phyloP scores from a whole-genome alignment of 305 asterid species.

The Solanum hybrid region DNA sequence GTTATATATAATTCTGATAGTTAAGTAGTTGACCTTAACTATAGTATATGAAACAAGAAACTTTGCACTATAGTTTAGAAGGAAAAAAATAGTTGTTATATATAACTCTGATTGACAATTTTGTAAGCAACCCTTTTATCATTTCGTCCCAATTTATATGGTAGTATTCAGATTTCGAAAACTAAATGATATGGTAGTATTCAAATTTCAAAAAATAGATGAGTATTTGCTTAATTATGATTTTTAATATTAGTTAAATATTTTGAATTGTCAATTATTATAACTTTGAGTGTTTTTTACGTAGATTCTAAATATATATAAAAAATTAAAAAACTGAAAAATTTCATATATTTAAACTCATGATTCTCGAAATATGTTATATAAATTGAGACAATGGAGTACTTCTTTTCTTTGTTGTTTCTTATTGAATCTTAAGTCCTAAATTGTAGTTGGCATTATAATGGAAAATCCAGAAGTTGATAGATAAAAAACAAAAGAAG shows the following conservation, averaged over 20 bases:
- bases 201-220: neutral
- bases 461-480: neutral
- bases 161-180: neutral
- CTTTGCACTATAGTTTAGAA: neutral
- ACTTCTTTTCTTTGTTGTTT: neutral
- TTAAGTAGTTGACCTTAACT: neutral
- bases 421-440: neutral
- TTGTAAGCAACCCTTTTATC: neutral
- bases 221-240: fast-evolving
- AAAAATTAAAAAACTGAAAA: too few species aligned
- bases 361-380: neutral
- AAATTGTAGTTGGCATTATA: neutral
- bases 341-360: too few species aligned
- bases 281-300: fast-evolving
- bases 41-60: neutral
- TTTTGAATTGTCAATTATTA: neutral
- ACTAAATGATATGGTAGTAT: neutral
- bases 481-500: neutral
- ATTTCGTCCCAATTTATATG: neutral
- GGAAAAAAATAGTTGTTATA: neutral
- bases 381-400: neutral
- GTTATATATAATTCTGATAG: too few species aligned
- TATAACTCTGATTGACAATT: neutral
- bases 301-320: neutral
- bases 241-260: neutral